Percentiles rank a stretch among this genome's conserved stretches.
phyloP scores from a whole-genome alignment of 768 basidiomycete species.

The Serendipita indica region DNA sequence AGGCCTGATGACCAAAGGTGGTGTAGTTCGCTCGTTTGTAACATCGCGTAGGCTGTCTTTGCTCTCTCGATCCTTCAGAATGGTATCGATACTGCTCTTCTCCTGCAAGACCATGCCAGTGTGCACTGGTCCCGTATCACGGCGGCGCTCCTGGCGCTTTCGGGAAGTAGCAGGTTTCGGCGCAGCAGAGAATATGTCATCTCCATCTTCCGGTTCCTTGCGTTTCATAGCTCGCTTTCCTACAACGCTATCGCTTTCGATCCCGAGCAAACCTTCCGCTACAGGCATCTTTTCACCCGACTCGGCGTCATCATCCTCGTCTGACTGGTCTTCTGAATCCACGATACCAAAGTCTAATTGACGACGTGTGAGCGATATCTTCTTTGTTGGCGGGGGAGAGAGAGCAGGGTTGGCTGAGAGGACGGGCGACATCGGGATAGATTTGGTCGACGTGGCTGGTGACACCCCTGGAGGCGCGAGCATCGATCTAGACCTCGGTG shows the following conservation, averaged over 20 bases:
- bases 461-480: neutral
- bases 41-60: slow-evolving; percentile 10
- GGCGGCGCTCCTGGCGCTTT: neutral
- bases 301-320: neutral
- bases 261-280: neutral
- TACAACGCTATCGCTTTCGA: neutral
- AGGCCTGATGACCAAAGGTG: neutral
- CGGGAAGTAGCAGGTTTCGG: neutral
- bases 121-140: slow-evolving; percentile 9
- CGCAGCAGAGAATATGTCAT: neutral
- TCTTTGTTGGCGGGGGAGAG: neutral
- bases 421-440: slow-evolving; percentile 3
- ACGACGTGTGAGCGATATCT: neutral
- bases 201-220: slow-evolving; percentile 9
- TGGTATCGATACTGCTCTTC: slow-evolving; percentile 10
- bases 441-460: neutral
- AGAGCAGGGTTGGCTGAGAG: slow-evolving; percentile 4
- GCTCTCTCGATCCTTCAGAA: slow-evolving; percentile 9
- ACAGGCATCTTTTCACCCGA: neutral
- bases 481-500: neutral
- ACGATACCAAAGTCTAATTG: slow-evolving; percentile 3
- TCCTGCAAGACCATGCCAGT: neutral
- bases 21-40: slow-evolving; percentile 1
- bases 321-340: neutral
- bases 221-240: slow-evolving; percentile 3